Evolutionary conservation across 495 filamentous ascomycete genomes (phyloP).

Genomic region (Penicillium atrosanguineum): DNA sequence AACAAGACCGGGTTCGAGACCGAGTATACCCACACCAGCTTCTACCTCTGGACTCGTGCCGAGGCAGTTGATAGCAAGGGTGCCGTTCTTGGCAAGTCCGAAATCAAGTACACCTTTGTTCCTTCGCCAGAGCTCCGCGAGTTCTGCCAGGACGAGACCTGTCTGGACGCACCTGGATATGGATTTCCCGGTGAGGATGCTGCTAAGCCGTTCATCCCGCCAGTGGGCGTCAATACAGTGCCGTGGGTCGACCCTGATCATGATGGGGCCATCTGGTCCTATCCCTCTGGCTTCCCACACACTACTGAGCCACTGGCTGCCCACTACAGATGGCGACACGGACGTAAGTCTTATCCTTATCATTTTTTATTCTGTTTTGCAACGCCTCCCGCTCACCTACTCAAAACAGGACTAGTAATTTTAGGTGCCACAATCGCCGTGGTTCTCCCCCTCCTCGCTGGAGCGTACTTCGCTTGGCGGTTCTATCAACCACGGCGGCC

Average conservation of each 20-base stretch:
- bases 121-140: slow-evolving; percentile 37
- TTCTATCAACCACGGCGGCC: slow-evolving; percentile 9
- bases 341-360: slow-evolving; percentile 8
- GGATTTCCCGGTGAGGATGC: slow-evolving; percentile 37
- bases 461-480: slow-evolving; percentile 13
- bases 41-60: slow-evolving; percentile 36
- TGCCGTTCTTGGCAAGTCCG: slow-evolving; percentile 32
- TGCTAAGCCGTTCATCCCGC: slow-evolving; percentile 29
- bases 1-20: slow-evolving; percentile 44
- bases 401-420: slow-evolving; percentile 10
- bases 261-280: slow-evolving; percentile 19
- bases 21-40: slow-evolving; percentile 27
- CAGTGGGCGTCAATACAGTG: slow-evolving; percentile 38
- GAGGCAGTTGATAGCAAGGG: slow-evolving; percentile 37
- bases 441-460: slow-evolving; percentile 5
- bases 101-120: slow-evolving; percentile 39
- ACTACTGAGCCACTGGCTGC: neutral
- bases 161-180: slow-evolving; percentile 32
- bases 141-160: slow-evolving; percentile 33
- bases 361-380: neutral
- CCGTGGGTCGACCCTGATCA: slow-evolving; percentile 40
- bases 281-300: slow-evolving; percentile 19
- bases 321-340: slow-evolving; percentile 4
- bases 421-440: slow-evolving; percentile 13
- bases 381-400: neutral